Percentiles rank a stretch among this genome's conserved stretches.
Evolutionary conservation across 257 asterid genomes (phyloP).

Genomic region (Lavandula angustifolia): DNA sequence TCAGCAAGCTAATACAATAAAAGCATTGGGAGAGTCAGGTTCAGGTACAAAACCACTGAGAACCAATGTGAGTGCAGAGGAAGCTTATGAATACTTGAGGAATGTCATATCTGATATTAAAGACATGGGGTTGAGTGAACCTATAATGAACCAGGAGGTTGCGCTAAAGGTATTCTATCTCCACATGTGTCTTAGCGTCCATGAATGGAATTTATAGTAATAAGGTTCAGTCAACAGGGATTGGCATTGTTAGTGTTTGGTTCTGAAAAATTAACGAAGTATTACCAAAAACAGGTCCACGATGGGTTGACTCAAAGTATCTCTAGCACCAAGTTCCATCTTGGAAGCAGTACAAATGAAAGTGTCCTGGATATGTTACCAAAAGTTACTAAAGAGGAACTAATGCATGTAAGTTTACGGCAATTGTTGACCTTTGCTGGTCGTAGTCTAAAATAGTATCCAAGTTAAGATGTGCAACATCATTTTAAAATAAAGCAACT

Average conservation of each 20-base stretch:
- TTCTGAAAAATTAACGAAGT: conserved; percentile 32
- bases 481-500: conserved; percentile 18
- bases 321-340: conserved; percentile 80
- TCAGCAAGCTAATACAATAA: conserved; percentile 84
- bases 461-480: conserved; percentile 20
- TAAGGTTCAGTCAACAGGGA: conserved; percentile 19
- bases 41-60: conserved; percentile 53
- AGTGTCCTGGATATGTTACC: conserved; percentile 85
- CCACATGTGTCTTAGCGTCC: conserved; percentile 21
- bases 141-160: conserved; percentile 63
- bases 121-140: conserved; percentile 62
- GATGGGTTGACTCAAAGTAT: conserved; percentile 74
- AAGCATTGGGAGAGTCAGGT: conserved; percentile 66
- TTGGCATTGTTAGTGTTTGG: conserved; percentile 24
- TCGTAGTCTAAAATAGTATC: background rate
- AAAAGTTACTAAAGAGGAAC: conserved; percentile 62
- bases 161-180: conserved; percentile 69
- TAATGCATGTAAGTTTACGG: conserved; percentile 65
- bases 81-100: conserved; percentile 66
- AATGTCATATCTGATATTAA: conserved; percentile 52
- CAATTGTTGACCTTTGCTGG: background rate
- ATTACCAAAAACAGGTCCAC: conserved; percentile 58
- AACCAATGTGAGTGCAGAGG: conserved; percentile 55
- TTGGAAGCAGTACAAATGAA: conserved; percentile 79
- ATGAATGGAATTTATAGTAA: conserved; percentile 18